A percentile compares a stretch with the other conserved stretches of the same genome.
Evolutionary conservation across 2,329 filamentous ascomycete species (phyloP).

Genomic region (Cercospora sojina): DNA sequence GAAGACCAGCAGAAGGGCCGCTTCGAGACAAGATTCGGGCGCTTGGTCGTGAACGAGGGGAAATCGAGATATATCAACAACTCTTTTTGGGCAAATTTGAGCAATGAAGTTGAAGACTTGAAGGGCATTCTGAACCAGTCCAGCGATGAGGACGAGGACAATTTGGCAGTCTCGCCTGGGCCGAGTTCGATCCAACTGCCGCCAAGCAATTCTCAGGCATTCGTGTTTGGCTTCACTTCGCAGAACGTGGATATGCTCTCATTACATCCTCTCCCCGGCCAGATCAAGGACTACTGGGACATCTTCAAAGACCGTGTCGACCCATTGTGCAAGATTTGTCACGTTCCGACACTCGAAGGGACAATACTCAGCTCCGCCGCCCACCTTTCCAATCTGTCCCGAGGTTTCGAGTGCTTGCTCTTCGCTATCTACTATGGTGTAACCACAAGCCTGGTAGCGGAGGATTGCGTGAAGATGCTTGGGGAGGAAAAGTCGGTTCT

Average conservation of each 20-base stretch:
- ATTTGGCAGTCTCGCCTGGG: slow-evolving; percentile 42
- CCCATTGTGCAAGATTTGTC: slow-evolving; percentile 68
- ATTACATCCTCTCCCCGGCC: slow-evolving; percentile 64
- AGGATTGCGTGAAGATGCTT: slow-evolving; percentile 51
- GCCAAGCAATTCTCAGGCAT: slow-evolving; percentile 64
- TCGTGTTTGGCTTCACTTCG: slow-evolving; percentile 71
- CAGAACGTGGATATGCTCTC: slow-evolving; percentile 64
- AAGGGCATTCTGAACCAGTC: slow-evolving; percentile 63
- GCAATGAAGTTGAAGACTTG: slow-evolving; percentile 68
- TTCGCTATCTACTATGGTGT: slow-evolving; percentile 64
- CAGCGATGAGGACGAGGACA: slow-evolving; percentile 60
- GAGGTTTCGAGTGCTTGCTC: slow-evolving; percentile 58
- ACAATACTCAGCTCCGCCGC: slow-evolving; percentile 61
- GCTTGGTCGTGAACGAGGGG: slow-evolving; percentile 69
- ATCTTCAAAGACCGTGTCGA: slow-evolving; percentile 73
- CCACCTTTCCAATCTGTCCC: slow-evolving; percentile 59
- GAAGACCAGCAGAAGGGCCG: slow-evolving; percentile 31
- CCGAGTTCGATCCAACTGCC: slow-evolving; percentile 23
- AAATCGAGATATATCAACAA: slow-evolving; percentile 72
- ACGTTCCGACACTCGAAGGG: slow-evolving; percentile 65
- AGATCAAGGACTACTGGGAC: slow-evolving; percentile 67
- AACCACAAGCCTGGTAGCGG: slow-evolving; percentile 51
- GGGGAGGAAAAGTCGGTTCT: slow-evolving; percentile 53
- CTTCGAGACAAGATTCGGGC: slow-evolving; percentile 57
- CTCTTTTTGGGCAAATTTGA: slow-evolving; percentile 66